Evolutionary conservation across 805 yeast species (phyloP), one percentile per base, ranked within the genome.

Genomic region (Cephaloascus fragrans): DNA sequence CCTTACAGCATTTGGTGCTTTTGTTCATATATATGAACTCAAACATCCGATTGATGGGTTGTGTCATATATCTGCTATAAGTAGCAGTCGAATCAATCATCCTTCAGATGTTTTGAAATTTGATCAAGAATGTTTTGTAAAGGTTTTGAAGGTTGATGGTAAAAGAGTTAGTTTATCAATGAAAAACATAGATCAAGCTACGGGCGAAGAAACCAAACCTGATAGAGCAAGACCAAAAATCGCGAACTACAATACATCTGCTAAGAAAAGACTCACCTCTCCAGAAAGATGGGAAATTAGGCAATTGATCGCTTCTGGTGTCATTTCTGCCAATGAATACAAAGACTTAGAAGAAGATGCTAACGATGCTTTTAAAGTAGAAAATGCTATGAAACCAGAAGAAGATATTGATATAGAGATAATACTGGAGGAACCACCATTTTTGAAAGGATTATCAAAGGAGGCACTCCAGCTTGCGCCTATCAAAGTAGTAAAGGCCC

Each of bases 201-300:
- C 83, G 0, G 96, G 95, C 2, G 60, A 57, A 39, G 59, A 51
- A 19, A 35, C 34, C 14, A 20, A 31, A 15, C 23, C 26, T 8
- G 41, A 35, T 5, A 33, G 42, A n/a, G 37, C 39, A 12, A 26
- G 40, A 32, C 29, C 31, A 15, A 31, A 53, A 32, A 47, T 49
- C 17, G 37, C 41, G 12, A 38, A 39, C 20, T 35, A 37, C 38
- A 15, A 32, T 44, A 36, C 14, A 16, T 4, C 33, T 4, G 34
- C 5, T 28, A 63, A 57, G 44, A 60, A 68, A 43, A 67, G 84
- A 38, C 55, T 81, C 28, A 81, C 94, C 0, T 83, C 94, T 0
- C 94, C 94, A 0, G 97, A 89, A 57, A 60, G 87, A 40, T 89
- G 96, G 95, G 97, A 90, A 52, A 69, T 85, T 38, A 67, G 83